phyloP scores from a whole-genome alignment of 495 filamentous ascomycete species.

The Penicillium antarcticum region DNA sequence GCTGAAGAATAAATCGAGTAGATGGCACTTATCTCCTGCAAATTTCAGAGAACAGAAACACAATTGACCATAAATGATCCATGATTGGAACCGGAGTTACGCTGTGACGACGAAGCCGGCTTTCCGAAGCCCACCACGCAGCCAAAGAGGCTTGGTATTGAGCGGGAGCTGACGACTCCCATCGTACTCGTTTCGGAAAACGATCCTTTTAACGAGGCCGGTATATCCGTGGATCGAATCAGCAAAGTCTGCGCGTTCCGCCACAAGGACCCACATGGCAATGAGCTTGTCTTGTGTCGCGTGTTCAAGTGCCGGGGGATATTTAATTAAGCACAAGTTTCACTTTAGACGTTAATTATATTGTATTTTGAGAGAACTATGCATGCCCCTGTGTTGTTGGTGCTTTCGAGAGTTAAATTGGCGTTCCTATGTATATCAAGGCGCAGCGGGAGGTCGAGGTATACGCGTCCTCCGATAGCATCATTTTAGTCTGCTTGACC shows the following conservation, averaged over 20 bases:
- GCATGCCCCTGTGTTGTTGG: too few relatives aligned
- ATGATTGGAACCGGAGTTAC: too few relatives aligned
- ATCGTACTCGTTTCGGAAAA: not conserved
- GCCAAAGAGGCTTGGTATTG: too few relatives aligned
- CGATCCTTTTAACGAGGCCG: not conserved
- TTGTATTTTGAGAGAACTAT: too few relatives aligned
- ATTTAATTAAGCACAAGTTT: not conserved
- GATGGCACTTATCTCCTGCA: too few relatives aligned
- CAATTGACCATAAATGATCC: too few relatives aligned
- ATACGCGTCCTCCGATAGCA: not conserved
- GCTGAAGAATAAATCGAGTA: too few relatives aligned
- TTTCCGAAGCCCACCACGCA: too few relatives aligned
- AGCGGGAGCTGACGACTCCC: not conserved
- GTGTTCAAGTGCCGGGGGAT: not conserved
- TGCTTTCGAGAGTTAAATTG: too few relatives aligned
- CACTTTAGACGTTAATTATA: too few relatives aligned
- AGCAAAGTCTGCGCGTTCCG: not conserved
- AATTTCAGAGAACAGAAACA: too few relatives aligned
- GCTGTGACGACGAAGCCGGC: too few relatives aligned
- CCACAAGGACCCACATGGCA: not conserved
- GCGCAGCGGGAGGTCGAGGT: not conserved
- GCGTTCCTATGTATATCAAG: not conserved
- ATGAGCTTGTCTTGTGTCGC: conserved; percentile 4
- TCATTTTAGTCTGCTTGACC: not conserved
- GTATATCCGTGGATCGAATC: not conserved